Evolutionary conservation across 495 filamentous ascomycete species (phyloP).

Genomic region (Aspergillus steynii): DNA sequence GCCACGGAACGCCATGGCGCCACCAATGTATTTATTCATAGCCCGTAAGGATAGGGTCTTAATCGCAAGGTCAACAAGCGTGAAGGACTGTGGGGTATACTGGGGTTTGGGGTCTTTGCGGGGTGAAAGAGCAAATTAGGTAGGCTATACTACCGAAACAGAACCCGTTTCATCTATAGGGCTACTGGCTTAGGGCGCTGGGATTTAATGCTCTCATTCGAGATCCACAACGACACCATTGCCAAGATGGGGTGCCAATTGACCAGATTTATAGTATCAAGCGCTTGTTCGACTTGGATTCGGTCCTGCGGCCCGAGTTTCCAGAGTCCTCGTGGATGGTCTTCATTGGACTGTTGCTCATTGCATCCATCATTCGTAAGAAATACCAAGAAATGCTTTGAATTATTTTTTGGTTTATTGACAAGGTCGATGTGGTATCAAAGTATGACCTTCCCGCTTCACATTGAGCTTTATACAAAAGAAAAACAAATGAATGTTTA

Average conservation of each 20-base stretch:
- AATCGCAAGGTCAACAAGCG: no score
- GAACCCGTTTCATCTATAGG: slow-evolving; percentile 9
- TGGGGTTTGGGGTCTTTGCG: neutral
- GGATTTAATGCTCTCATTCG: neutral
- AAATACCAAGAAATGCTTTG: no score
- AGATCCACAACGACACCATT: neutral
- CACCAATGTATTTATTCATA: neutral
- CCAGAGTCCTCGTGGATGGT: slow-evolving; percentile 1
- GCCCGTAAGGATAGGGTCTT: neutral
- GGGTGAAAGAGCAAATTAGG: neutral
- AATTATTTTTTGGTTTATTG: neutral
- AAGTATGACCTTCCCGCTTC: neutral
- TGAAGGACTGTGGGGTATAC: neutral
- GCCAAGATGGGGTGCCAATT: slow-evolving; percentile 9
- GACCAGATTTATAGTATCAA: neutral
- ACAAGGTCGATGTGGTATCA: neutral
- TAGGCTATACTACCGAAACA: neutral
- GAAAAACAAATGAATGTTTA: slow-evolving; percentile 25
- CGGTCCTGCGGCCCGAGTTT: slow-evolving; percentile 10
- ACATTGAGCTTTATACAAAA: slow-evolving; percentile 4
- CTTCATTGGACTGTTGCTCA: neutral
- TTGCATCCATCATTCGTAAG: neutral
- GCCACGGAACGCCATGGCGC: neutral
- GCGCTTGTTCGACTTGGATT: neutral
- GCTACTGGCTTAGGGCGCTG: neutral